Base-by-base conservation (phyloP, 495 filamentous ascomycete species). In the Melanomma pulvis-pyrius region DNA sequence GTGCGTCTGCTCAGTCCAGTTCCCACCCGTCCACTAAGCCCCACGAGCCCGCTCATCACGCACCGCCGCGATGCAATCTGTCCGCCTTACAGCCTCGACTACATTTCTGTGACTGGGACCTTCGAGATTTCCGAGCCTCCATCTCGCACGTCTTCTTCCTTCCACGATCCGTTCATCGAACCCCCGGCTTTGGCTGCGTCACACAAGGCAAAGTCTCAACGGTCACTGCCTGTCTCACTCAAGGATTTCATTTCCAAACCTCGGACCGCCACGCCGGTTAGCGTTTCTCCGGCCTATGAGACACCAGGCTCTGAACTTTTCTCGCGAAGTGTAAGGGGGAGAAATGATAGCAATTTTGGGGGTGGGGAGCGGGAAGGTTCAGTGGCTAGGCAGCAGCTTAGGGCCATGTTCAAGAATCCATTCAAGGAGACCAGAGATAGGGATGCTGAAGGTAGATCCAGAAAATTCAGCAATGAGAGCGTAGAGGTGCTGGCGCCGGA, bases 11-110 rank as follows among this genome's bases (percentile, higher is more conserved):
- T 60, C 7, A 46, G 19, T 12, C 57, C 41, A 49, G 28, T 49
- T 49, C 57, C 57, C 1, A 2, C 25, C 15, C 57, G 41, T 46
- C 57, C 57, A 49, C 36, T 60, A 3, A 60, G 44, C 25, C 36
- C 57, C 3, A 26, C n/a, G 6, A 60, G 39, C 46, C 57, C 41
- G 3, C 41, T 60, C 15, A 22, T 60, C 19, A n/a, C 13, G 19
- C 8, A 24, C 17, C 57, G 57, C 2, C 36, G 57, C 1, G 44
- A 60, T 22, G 57, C 57, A 2, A 49, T 60, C 3, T 41, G 34
- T 39, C 26, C 28, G 4, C 36, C 57, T n/a, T 49, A 60, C 19
- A 39, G 57, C 44, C 48, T 46, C 26, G 57, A 6, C 6, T 6
- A 36, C 13, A 6, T 13, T 6, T 36, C 32, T 13, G 13, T 13